Evolutionary conservation across 179 eudicot genomes (phyloP), one percentile per base, ranked within the genome.

Genomic region (Silene coronaria): DNA sequence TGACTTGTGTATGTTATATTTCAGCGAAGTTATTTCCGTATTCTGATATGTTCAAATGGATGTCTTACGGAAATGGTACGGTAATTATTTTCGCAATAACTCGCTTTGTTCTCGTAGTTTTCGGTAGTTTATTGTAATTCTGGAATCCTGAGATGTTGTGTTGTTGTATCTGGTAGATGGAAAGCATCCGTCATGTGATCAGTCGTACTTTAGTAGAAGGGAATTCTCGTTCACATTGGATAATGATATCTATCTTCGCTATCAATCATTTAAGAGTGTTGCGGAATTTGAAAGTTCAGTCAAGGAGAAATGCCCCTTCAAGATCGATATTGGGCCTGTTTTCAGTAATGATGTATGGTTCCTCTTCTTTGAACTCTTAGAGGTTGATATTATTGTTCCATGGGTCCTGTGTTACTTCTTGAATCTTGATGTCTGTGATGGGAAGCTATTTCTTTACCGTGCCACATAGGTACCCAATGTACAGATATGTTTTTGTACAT

Each of bases 311-410:
- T 89, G 89, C 69, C 99, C 99, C 24, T 80, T 85, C 79, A 95
- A 95, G 85, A 92, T 95, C 16, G 99, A 95, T 80, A 92, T 95
- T 75, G 99, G 99, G 21, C 90, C 97, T 21, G 93, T 95, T 27
- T 92, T 89, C 71, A 95, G 88, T 76, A 94, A 92, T 51, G 93
- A 92, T 80, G 97, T 95, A 91, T 88, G 89, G 42, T 48, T 59
- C 36, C 72, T 24, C 0, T 42, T 7, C 16, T 1, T 55, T 57
- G 19, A 36, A 17, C 12, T 30, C 6, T n/a, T 24, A 5, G 61
- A 23, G n/a, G 67, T 27, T 46, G 32, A 45, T 55, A 1, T 10
- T 51, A 38, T 1, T 46, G 70, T 51, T 70, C 27, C 26, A 19
- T 28, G 63, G n/a, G n/a, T 46, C 11, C 19, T 17, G 70, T 66